These are phyloP conservation scores for Peltaster fructicola DNA, from an alignment of 2,329 filamentous ascomycete species.

Conservation along the genomic window DNA sequence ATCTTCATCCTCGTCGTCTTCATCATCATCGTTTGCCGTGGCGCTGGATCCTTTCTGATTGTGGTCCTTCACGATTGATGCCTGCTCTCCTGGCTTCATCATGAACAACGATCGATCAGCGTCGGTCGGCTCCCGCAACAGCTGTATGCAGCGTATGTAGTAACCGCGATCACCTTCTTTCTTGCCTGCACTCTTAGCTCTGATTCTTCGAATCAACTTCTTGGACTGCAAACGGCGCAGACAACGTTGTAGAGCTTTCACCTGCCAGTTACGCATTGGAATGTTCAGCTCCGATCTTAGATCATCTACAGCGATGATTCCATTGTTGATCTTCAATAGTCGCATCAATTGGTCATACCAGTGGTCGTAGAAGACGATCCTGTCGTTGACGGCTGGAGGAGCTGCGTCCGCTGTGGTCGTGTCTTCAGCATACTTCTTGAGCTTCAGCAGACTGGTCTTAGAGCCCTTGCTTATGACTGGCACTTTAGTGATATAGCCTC, in stretches of 20 bases:
- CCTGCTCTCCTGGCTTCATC: conserved; percentile 2
- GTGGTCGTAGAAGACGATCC: conserved; percentile 25
- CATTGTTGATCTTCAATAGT: conserved; percentile 28
- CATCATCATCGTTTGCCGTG: conserved; percentile 6
- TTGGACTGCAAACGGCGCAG: conserved; percentile 22
- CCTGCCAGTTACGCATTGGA: conserved; percentile 19
- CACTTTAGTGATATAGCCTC: conserved; percentile 45
- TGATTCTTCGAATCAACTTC: conserved; percentile 23
- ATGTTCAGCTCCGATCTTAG: conserved; percentile 30
- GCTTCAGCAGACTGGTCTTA: conserved; percentile 38
- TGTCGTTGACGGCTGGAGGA: conserved; percentile 5
- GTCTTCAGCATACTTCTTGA: conserved; percentile 31
- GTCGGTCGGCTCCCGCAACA: conserved; percentile 21
- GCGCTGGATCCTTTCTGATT: conserved; percentile 3
- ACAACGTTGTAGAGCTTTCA: conserved; percentile 21
- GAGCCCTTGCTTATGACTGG: conserved; percentile 29
- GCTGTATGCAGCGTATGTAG: conserved; percentile 3
- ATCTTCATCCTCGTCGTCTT: conserved; percentile 9
- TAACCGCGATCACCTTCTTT: conserved; percentile 3
- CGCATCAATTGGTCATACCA: conserved; percentile 32
- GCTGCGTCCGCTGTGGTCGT: conserved; percentile 4
- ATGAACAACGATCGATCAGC: neutral
- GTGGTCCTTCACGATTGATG: conserved; percentile 2
- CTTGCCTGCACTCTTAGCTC: conserved; percentile 13
- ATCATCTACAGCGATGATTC: conserved; percentile 35